phyloP scores from a whole-genome alignment of 2,329 filamentous ascomycete genomes.

The Colletotrichum zoysiae region DNA sequence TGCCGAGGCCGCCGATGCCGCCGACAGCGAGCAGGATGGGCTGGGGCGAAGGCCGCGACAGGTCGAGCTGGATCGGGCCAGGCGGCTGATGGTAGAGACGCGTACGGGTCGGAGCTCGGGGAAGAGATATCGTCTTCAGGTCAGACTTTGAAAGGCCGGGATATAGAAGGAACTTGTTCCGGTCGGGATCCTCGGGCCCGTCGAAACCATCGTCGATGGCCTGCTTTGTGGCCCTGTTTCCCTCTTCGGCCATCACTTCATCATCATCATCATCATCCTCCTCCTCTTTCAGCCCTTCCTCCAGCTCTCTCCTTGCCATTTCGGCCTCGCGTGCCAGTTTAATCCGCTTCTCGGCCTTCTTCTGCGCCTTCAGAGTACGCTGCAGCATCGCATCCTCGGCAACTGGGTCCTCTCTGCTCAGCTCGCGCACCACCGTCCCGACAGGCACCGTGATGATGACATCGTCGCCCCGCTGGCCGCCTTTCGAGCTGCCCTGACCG shows the following conservation, averaged over 20 bases:
- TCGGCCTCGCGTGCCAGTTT: conserved; percentile 32
- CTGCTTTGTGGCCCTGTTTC: conserved; percentile 15
- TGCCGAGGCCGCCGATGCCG: conserved; percentile 89
- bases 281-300: conserved; percentile 31
- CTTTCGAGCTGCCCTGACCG: conserved; percentile 79
- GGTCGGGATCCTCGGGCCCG: conserved; percentile 59
- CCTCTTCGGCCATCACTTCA: conserved; percentile 20
- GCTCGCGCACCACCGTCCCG: conserved; percentile 88
- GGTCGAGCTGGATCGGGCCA: conserved; percentile 78
- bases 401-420: conserved; percentile 82
- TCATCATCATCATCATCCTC: conserved; percentile 16
- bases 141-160: conserved; percentile 81
- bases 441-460: conserved; percentile 91
- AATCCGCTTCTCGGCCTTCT: conserved; percentile 31
- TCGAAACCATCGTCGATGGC: conserved; percentile 52
- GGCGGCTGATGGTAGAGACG: conserved; percentile 75
- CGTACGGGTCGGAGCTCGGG: conserved; percentile 64
- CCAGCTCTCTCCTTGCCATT: conserved; percentile 39
- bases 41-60: conserved; percentile 81
- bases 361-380: conserved; percentile 34
- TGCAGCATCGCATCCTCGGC: conserved; percentile 68
- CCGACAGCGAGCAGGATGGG: conserved; percentile 90
- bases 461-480: conserved; percentile 87
- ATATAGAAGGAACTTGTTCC: conserved; percentile 88
- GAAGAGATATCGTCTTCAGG: conserved; percentile 66